phyloP scores from a whole-genome alignment of 768 basidiomycete genomes.

The Fomitopsis serialis region DNA sequence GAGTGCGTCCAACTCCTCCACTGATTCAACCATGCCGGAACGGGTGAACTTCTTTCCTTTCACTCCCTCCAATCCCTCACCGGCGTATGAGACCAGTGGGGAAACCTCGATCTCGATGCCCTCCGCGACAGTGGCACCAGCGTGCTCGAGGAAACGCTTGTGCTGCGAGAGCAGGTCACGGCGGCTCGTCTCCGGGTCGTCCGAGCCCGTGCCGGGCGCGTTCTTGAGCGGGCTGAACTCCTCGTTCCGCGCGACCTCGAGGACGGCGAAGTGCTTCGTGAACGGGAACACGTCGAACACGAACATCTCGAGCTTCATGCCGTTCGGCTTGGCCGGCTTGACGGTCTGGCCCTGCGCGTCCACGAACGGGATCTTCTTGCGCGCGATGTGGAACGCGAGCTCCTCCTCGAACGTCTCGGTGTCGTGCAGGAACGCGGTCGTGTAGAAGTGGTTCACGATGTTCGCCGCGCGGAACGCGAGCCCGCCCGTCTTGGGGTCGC shows the following conservation, averaged over 20 bases:
- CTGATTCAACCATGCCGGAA: conserved; percentile 59
- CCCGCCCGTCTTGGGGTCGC: conserved; percentile 62
- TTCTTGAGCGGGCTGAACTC: conserved; percentile 99
- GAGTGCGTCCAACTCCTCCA: conserved; percentile 71
- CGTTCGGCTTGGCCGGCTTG: conserved; percentile 89
- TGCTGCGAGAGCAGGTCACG: conserved; percentile 88
- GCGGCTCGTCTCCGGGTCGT: conserved; percentile 88
- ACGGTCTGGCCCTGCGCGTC: conserved; percentile 61
- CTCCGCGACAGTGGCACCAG: conserved; percentile 69
- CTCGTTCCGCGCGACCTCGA: conserved; percentile 83
- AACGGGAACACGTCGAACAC: conserved; percentile 98
- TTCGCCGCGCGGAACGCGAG: conserved; percentile 92
- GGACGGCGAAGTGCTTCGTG: conserved; percentile 74
- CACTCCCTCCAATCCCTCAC: conserved; percentile 80
- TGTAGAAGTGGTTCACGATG: conserved; percentile 98
- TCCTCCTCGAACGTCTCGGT: conserved; percentile 80
- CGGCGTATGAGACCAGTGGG: conserved; percentile 84
- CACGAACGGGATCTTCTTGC: conserved; percentile 91
- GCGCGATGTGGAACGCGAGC: conserved; percentile 96
- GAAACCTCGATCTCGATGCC: conserved; percentile 88
- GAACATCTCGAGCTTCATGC: conserved; percentile 98
- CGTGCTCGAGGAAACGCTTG: conserved; percentile 70
- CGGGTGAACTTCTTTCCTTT: conserved; percentile 75
- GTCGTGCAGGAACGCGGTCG: conserved; percentile 71
- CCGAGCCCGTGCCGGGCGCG: conserved; percentile 85